phyloP scores from a whole-genome alignment of 805 yeast genomes.

The Millerozyma miso region DNA sequence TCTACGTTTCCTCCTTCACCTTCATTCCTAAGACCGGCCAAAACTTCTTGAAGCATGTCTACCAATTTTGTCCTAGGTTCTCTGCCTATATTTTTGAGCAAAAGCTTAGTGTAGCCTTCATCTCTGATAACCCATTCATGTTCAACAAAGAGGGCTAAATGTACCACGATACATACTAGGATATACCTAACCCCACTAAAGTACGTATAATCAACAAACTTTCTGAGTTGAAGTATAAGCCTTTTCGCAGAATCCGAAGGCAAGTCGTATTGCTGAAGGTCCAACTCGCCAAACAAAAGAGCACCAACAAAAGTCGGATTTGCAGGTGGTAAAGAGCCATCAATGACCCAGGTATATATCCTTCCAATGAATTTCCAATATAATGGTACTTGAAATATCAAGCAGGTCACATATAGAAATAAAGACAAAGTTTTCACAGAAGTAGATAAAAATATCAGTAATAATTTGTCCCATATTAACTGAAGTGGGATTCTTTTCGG shows the following conservation, averaged over 20 bases:
- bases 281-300: conserved; percentile 37
- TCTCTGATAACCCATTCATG: conserved; percentile 73
- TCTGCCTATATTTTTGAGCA: conserved; percentile 56
- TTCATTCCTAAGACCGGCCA: conserved; percentile 21
- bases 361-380: conserved; percentile 55
- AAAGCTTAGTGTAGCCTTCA: conserved; percentile 59
- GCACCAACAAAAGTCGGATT: conserved; percentile 26
- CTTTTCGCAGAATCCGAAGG: conserved; percentile 5
- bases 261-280: conserved; percentile 9
- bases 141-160: conserved; percentile 48
- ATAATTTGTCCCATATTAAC: conserved; percentile 41
- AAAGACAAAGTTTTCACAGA: conserved; percentile 18
- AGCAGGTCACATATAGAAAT: conserved; percentile 36
- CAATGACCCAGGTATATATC: conserved; percentile 52
- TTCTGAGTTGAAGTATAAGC: conserved; percentile 14
- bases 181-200: conserved; percentile 38
- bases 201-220: conserved; percentile 29
- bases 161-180: conserved; percentile 35
- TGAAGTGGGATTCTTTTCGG: conserved; percentile 58
- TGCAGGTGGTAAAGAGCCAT: conserved; percentile 43
- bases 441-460: conserved; percentile 12
- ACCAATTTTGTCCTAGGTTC: conserved; percentile 41
- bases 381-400: conserved; percentile 52
- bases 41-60: conserved; percentile 31
- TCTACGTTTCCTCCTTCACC: conserved; percentile 16